phyloP scores from a whole-genome alignment of 164 flowering plant species.

The Tetrastigma voinierianum region DNA sequence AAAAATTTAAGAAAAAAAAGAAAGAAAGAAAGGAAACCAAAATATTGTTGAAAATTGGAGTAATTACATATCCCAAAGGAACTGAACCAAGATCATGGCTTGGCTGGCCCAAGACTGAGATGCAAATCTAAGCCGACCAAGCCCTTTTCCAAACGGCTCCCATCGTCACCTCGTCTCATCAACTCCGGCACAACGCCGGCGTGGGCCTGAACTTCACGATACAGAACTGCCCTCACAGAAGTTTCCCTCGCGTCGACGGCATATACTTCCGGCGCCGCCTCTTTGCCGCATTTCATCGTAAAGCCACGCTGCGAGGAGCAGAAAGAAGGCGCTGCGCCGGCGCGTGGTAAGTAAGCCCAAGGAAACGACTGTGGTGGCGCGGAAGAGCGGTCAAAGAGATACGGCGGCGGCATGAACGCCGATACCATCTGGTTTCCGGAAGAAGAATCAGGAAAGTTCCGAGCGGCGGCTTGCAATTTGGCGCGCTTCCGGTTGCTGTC shows the following conservation, averaged over 20 bases:
- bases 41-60: too few species aligned
- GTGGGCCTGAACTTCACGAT: background rate
- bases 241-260: slow-evolving; percentile 21
- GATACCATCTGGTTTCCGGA: slow-evolving; percentile 56
- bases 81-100: too few species aligned
- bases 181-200: background rate
- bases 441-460: slow-evolving; percentile 59
- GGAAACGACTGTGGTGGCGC: slow-evolving; percentile 29
- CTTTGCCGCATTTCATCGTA: slow-evolving; percentile 17
- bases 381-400: slow-evolving; percentile 43
- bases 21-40: too few species aligned
- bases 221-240: background rate
- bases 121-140: too few species aligned
- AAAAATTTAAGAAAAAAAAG: too few species aligned
- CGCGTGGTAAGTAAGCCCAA: slow-evolving; percentile 59
- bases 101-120: too few species aligned
- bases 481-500: slow-evolving; percentile 90
- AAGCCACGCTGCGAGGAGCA: slow-evolving; percentile 57
- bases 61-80: too few species aligned
- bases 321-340: slow-evolving; percentile 29
- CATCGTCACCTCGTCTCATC: too few species aligned
- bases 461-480: slow-evolving; percentile 52
- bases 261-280: slow-evolving; percentile 11
- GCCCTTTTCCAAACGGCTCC: too few species aligned
- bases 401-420: slow-evolving; percentile 64